phyloP scores from a whole-genome alignment of 129 eudicot species.

The Tanacetum coccineum region DNA sequence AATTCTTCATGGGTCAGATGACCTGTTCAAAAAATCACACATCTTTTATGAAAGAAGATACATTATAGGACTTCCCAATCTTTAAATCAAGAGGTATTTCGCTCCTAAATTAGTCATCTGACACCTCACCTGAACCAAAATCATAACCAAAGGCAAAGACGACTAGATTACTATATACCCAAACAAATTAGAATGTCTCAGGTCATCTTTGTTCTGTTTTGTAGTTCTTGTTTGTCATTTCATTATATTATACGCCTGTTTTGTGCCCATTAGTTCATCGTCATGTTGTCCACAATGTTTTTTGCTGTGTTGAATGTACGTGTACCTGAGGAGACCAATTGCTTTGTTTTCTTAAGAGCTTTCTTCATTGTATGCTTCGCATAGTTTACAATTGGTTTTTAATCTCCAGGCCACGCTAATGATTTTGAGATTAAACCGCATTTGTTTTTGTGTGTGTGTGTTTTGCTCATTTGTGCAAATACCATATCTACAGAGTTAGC shows the following conservation, averaged over 20 bases:
- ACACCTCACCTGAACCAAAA: not conserved
- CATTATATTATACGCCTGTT: not conserved
- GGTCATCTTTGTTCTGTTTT: constrained; percentile 9
- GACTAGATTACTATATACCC: not conserved
- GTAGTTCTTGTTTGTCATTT: constrained; percentile 1
- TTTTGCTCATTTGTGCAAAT: not conserved
- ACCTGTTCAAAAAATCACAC: too few relatives aligned
- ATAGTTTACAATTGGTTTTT: not conserved
- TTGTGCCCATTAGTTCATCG: not conserved
- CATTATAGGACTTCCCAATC: too few relatives aligned
- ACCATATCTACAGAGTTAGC: not conserved
- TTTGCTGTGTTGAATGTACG: not conserved
- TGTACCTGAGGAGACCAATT: not conserved
- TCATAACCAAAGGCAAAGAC: constrained; percentile 8
- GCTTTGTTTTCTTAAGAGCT: not conserved
- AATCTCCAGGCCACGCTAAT: not conserved
- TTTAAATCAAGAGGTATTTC: too few relatives aligned
- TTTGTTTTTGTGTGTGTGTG: not conserved
- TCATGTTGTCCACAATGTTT: constrained; percentile 10
- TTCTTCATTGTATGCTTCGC: not conserved
- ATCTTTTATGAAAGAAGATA: too few relatives aligned
- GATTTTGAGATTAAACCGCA: not conserved
- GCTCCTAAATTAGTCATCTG: not conserved
- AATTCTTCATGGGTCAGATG: too few relatives aligned
- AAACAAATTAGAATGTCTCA: constrained; percentile 3